These are phyloP conservation scores for Kitagawia praeruptora DNA, from an alignment of 129 eudicot species.

Conservation along the genomic window DNA sequence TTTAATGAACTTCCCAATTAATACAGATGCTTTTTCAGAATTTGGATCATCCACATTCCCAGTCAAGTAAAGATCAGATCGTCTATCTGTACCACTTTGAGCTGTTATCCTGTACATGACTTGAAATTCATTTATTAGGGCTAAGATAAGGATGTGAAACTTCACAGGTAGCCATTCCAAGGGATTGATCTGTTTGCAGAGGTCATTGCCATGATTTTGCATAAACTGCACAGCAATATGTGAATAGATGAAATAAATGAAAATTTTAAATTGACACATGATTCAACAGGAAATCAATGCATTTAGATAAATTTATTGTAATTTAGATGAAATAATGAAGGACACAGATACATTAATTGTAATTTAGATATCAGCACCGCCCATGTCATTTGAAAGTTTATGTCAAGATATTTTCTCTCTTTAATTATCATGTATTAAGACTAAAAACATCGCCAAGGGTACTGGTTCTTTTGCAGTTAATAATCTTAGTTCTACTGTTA, in stretches of 20 bases:
- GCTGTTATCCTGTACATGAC: constrained; percentile 35
- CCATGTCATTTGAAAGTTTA: not conserved
- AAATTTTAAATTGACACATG: not conserved
- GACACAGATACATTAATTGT: not conserved
- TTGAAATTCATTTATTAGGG: constrained; percentile 62
- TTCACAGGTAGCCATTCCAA: constrained; percentile 50
- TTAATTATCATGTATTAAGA: not conserved
- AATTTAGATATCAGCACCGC: not conserved
- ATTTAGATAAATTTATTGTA: not conserved
- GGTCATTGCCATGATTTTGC: constrained; percentile 38
- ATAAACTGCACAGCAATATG: constrained; percentile 51
- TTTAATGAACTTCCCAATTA: constrained; percentile 37
- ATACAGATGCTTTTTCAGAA: constrained; percentile 16
- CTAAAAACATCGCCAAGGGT: not conserved
- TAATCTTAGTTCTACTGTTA: not conserved
- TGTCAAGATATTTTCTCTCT: not conserved
- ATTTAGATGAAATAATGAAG: not conserved
- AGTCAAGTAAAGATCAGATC: constrained; percentile 17
- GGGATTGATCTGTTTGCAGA: constrained; percentile 36
- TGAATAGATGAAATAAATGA: constrained; percentile 14
- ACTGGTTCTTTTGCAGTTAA: not conserved
- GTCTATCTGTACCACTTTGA: constrained; percentile 17
- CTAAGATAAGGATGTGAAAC: constrained; percentile 53
- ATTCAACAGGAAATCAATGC: not conserved
- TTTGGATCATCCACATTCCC: constrained; percentile 16